A percentile compares a stretch with the other conserved stretches of the same genome.
Conservation (phyloP, 129 eudicot species). For the Mikania micrantha region DNA sequence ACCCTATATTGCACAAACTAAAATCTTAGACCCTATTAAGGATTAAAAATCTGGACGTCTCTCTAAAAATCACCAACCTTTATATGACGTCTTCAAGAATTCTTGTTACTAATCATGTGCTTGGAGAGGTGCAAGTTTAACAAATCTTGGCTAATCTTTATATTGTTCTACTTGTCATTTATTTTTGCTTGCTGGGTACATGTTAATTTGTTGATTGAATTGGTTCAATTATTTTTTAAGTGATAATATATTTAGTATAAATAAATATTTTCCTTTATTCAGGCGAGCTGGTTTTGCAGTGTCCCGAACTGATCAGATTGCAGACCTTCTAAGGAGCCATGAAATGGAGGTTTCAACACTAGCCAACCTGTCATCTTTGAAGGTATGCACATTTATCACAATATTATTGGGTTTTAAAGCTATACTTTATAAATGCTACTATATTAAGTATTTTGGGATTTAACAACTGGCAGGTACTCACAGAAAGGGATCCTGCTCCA, state of each 20-base stretch:
- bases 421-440: neutral
- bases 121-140: too few species aligned
- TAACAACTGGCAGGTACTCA: conserved; percentile 50
- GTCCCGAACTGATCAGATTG: conserved; percentile 44
- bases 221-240: neutral
- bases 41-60: too few species aligned
- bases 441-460: neutral
- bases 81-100: too few species aligned
- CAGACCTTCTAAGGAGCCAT: conserved; percentile 41
- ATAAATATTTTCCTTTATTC: neutral
- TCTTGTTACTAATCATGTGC: too few species aligned
- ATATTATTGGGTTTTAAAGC: neutral
- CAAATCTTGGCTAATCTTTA: too few species aligned
- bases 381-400: conserved; percentile 28
- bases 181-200: neutral
- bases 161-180: neutral
- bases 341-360: conserved; percentile 63
- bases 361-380: conserved; percentile 61
- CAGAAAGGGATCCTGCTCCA: conserved; percentile 57
- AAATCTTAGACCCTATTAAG: too few species aligned
- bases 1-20: too few species aligned
- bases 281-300: conserved; percentile 76
- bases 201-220: neutral
- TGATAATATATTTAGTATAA: neutral
- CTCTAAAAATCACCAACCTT: too few species aligned